A percentile compares a stretch with the other conserved stretches of the same genome.
Conservation (phyloP, 768 basidiomycete genomes). For the Hypholoma fasciculare region DNA sequence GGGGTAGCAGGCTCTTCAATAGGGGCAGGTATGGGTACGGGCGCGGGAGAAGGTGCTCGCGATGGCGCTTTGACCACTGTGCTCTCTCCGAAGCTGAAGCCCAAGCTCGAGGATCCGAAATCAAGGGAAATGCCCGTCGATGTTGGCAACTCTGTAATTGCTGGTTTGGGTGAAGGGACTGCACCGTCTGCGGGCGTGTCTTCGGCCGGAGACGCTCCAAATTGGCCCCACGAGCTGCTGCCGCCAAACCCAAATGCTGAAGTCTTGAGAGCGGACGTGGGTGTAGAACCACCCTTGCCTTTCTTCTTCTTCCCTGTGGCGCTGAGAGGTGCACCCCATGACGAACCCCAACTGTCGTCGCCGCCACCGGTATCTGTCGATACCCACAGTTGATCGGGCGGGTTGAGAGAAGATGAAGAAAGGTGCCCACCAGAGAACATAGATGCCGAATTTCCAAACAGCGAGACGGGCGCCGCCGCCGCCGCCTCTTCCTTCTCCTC, state of each 20-base stretch:
- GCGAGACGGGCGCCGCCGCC: slow-evolving; percentile 8
- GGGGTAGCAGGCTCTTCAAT: background rate
- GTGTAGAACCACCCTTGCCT: slow-evolving; percentile 13
- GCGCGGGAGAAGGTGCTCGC: slow-evolving; percentile 7
- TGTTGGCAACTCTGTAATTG: slow-evolving; percentile 10
- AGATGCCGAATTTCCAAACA: slow-evolving; percentile 16
- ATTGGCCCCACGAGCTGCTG: slow-evolving; percentile 11
- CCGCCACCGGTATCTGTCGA: slow-evolving; percentile 23
- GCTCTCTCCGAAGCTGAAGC: slow-evolving; percentile 8
- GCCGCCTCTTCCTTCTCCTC: slow-evolving; percentile 13
- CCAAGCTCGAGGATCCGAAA: slow-evolving; percentile 7
- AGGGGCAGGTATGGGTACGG: background rate
- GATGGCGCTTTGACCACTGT: slow-evolving; percentile 3
- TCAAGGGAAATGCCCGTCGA: slow-evolving; percentile 2
- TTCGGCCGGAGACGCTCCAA: slow-evolving; percentile 8
- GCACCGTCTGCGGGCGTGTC: background rate
- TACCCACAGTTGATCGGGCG: slow-evolving; percentile 22
- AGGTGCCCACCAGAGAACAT: slow-evolving; percentile 21
- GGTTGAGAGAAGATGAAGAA: slow-evolving; percentile 22
- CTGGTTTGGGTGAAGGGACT: slow-evolving; percentile 13
- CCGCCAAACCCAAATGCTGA: slow-evolving; percentile 17
- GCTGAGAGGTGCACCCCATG: slow-evolving; percentile 5
- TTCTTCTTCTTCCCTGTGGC: slow-evolving; percentile 21
- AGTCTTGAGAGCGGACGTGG: slow-evolving; percentile 2
- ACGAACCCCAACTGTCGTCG: slow-evolving; percentile 20